Conservation (phyloP, 768 basidiomycete genomes). For the Stropharia rugosoannulata region DNA sequence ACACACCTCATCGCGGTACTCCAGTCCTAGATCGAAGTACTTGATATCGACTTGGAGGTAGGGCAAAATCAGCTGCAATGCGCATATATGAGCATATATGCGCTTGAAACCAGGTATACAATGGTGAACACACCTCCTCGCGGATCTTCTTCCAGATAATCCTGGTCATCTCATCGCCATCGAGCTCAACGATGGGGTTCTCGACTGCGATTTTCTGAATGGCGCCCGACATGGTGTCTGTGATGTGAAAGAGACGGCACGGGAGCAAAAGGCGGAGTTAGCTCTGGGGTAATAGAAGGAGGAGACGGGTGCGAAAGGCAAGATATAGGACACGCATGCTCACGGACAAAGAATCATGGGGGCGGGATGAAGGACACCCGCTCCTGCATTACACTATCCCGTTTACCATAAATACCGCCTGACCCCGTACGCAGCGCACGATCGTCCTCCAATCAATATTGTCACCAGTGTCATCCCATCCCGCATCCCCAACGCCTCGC, state of each 20-base stretch:
- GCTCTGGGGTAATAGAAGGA: background rate
- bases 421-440: background rate
- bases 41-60: conserved; percentile 96
- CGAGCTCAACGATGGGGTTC: conserved; percentile 92
- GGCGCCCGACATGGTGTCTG: conserved; percentile 22
- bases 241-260: conserved; percentile 1
- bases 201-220: conserved; percentile 74
- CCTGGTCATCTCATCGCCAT: conserved; percentile 98
- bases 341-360: conserved; percentile 2
- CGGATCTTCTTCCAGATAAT: conserved; percentile 99
- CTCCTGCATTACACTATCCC: background rate
- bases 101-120: background rate
- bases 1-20: conserved; percentile 82
- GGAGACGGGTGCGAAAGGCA: conserved; percentile 1
- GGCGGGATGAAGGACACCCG: conserved; percentile 13
- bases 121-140: conserved; percentile 69
- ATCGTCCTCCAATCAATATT: background rate
- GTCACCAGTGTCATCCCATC: background rate
- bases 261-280: background rate
- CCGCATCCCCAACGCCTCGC: background rate
- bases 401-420: background rate
- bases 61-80: conserved; percentile 85
- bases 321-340: background rate
- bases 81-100: background rate
- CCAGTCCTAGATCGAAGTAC: conserved; percentile 96